Conservation (phyloP, 306 rosid genomes). For the Pyrus bretschneideri region DNA sequence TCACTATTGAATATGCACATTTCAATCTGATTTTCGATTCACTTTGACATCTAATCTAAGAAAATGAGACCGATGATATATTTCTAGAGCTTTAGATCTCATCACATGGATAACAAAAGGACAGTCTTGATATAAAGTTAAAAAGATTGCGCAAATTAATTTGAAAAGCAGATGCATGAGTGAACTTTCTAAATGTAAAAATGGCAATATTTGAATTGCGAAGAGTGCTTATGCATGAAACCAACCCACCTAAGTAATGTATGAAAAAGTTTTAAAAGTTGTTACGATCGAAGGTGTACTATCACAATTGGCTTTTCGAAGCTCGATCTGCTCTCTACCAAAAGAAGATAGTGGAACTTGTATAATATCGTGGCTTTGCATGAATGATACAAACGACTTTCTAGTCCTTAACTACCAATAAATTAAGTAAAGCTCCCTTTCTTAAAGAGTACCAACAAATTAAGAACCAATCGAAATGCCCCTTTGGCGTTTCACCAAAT, state of each 20-base stretch:
- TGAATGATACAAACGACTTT: slow-evolving; percentile 22
- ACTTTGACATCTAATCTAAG: background rate
- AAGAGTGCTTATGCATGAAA: background rate
- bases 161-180: background rate
- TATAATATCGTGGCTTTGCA: slow-evolving; percentile 15
- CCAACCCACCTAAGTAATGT: slow-evolving; percentile 6
- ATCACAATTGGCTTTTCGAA: slow-evolving; percentile 9
- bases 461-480: slow-evolving; percentile 6
- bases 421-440: slow-evolving; percentile 21
- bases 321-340: slow-evolving; percentile 18
- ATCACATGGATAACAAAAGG: background rate
- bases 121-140: background rate
- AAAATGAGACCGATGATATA: background rate
- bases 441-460: background rate
- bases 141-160: background rate
- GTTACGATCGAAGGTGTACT: slow-evolving; percentile 9
- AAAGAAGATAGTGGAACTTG: slow-evolving; percentile 30
- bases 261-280: slow-evolving; percentile 13
- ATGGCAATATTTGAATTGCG: background rate
- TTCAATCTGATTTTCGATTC: too few relatives aligned
- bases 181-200: slow-evolving; percentile 17
- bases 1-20: background rate
- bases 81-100: background rate
- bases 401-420: slow-evolving; percentile 55
- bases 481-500: background rate